Evolutionary conservation across 805 yeast species (phyloP).

Genomic region (Priceomyces medius): DNA sequence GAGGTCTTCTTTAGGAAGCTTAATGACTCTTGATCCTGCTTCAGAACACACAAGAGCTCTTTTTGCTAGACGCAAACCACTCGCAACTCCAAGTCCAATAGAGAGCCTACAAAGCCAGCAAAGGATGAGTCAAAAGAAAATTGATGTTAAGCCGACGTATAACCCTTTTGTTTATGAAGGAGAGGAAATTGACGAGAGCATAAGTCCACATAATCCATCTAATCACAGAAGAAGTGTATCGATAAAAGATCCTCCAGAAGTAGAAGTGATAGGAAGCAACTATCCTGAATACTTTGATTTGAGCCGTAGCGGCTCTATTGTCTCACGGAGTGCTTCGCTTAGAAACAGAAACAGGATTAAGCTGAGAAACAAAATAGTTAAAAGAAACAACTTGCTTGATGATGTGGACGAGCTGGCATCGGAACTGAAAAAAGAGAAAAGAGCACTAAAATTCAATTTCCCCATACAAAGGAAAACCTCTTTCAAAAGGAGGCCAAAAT

Average conservation of each 20-base stretch:
- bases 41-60: conserved; percentile 1
- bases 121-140: background rate
- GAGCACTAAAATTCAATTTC: conserved; percentile 22
- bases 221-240: conserved; percentile 1
- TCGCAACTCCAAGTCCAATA: background rate
- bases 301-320: conserved; percentile 19
- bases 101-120: background rate
- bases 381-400: conserved; percentile 12
- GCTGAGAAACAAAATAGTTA: conserved; percentile 27
- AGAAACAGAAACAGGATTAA: conserved; percentile 30
- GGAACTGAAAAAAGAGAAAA: conserved; percentile 3
- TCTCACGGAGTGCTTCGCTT: conserved; percentile 30
- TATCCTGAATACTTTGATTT: background rate
- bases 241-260: background rate
- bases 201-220: background rate
- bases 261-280: background rate
- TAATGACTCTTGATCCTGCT: background rate
- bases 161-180: background rate
- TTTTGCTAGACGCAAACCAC: background rate
- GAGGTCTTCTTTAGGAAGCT: conserved; percentile 3
- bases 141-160: no score
- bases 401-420: background rate
- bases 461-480: conserved; percentile 38
- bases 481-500: conserved; percentile 21
- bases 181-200: background rate